These are phyloP conservation scores for Penicillium sp. DNA, from an alignment of 2,329 filamentous ascomycete species.

Conservation along the genomic window DNA sequence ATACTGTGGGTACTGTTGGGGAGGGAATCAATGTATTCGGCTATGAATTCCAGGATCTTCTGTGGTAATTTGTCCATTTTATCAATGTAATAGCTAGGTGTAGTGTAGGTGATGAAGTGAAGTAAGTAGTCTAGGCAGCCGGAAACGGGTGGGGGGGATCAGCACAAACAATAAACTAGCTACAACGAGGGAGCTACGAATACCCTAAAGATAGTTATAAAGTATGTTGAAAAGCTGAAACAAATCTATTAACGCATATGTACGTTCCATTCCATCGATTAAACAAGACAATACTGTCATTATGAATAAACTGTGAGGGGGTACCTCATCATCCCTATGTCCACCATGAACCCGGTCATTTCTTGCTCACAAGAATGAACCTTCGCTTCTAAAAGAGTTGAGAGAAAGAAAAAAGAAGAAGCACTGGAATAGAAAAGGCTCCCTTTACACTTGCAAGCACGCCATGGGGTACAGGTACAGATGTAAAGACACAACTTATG, in stretches of 20 bases:
- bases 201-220: too few species aligned
- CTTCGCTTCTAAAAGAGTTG: constrained; percentile 8
- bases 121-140: too few species aligned
- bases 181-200: too few species aligned
- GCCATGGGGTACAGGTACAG: constrained; percentile 19
- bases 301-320: constrained; percentile 14
- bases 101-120: too few species aligned
- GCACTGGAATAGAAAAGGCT: constrained; percentile 2
- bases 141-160: too few species aligned
- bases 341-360: constrained; percentile 9
- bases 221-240: too few species aligned
- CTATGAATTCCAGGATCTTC: too few species aligned
- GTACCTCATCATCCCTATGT: constrained; percentile 16
- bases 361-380: constrained; percentile 7
- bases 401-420: constrained; percentile 1
- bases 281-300: constrained; percentile 17
- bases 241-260: background rate
- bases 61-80: too few species aligned
- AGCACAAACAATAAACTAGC: too few species aligned
- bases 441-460: constrained; percentile 26
- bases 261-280: background rate
- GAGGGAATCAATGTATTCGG: too few species aligned
- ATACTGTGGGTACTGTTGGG: background rate
- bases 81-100: too few species aligned
- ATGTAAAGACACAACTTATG: constrained; percentile 23